Evolutionary conservation across 208 protist species (phyloP).

Genomic region (Zelonia costaricensis): DNA sequence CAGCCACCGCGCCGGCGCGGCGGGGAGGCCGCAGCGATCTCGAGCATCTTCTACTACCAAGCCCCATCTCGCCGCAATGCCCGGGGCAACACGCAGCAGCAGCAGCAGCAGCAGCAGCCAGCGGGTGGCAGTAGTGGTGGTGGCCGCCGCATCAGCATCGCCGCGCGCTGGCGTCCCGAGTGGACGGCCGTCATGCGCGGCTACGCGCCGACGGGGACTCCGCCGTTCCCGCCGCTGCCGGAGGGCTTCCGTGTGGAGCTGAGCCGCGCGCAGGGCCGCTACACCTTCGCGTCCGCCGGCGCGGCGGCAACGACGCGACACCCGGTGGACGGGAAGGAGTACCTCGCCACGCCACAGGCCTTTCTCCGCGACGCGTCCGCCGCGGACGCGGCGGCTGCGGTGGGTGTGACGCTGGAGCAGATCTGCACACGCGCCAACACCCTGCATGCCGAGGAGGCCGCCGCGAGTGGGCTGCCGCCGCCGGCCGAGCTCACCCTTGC

Average conservation of each 20-base stretch:
- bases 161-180: slow-evolving; percentile 43
- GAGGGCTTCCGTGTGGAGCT: slow-evolving; percentile 56
- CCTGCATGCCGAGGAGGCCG: slow-evolving; percentile 18
- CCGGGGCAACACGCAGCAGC: background rate
- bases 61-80: slow-evolving; percentile 16
- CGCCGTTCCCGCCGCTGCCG: slow-evolving; percentile 66
- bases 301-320: slow-evolving; percentile 61
- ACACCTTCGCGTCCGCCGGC: slow-evolving; percentile 57
- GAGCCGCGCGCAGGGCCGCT: slow-evolving; percentile 64
- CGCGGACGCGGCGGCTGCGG: slow-evolving; percentile 7
- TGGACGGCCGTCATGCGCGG: slow-evolving; percentile 60
- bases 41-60: slow-evolving; percentile 28
- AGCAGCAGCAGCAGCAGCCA: slow-evolving; percentile 6
- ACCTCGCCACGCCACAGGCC: slow-evolving; percentile 73
- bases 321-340: slow-evolving; percentile 57
- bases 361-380: slow-evolving; percentile 50
- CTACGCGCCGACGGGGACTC: slow-evolving; percentile 55
- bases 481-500: slow-evolving; percentile 22
- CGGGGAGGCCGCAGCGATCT: slow-evolving; percentile 7
- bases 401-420: slow-evolving; percentile 26
- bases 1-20: slow-evolving; percentile 17
- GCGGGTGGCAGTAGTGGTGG: background rate
- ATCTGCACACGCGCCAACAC: slow-evolving; percentile 27
- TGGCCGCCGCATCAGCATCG: slow-evolving; percentile 11
- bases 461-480: slow-evolving; percentile 4